Percentiles rank a stretch among this genome's conserved stretches.
Conservation (phyloP, 257 asterid species). For the Solanum gracilifrons region DNA sequence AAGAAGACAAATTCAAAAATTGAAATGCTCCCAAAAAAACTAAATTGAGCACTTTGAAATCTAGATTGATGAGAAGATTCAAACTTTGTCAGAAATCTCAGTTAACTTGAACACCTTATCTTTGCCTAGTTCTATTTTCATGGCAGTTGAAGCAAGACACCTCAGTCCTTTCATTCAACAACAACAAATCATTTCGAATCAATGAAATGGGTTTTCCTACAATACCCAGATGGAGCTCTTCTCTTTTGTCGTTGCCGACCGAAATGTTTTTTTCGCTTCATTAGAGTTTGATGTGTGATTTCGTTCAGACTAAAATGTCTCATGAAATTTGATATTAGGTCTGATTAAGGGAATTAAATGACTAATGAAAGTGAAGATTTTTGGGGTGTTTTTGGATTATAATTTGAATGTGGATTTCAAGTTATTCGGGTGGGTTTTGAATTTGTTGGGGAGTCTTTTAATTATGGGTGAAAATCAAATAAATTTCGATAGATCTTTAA, state of each 20-base stretch:
- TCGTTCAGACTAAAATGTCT: slow-evolving; percentile 36
- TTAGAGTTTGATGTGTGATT: slow-evolving; percentile 21
- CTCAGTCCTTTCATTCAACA: slow-evolving; percentile 28
- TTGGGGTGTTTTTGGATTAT: too few relatives aligned
- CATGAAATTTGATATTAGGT: background rate
- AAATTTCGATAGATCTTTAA: too few relatives aligned
- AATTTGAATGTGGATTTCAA: too few relatives aligned
- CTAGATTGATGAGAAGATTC: too few relatives aligned
- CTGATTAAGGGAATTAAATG: background rate
- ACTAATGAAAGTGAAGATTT: background rate
- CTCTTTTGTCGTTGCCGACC: slow-evolving; percentile 12
- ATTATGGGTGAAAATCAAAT: too few relatives aligned
- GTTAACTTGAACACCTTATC: background rate
- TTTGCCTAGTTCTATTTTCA: background rate
- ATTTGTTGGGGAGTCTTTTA: too few relatives aligned
- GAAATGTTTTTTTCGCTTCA: slow-evolving; percentile 12
- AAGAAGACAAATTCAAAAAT: too few relatives aligned
- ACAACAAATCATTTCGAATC: slow-evolving; percentile 17
- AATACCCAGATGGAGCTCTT: slow-evolving; percentile 27
- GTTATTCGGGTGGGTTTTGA: too few relatives aligned
- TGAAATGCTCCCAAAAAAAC: too few relatives aligned
- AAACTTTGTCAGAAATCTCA: background rate
- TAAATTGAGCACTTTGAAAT: too few relatives aligned
- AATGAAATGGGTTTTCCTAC: slow-evolving; percentile 3
- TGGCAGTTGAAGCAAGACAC: slow-evolving; percentile 75